Percentiles rank a stretch among this genome's conserved stretches.
Evolutionary conservation across 441 rosid genomes (phyloP).

Genomic region (Capsella rubella): DNA sequence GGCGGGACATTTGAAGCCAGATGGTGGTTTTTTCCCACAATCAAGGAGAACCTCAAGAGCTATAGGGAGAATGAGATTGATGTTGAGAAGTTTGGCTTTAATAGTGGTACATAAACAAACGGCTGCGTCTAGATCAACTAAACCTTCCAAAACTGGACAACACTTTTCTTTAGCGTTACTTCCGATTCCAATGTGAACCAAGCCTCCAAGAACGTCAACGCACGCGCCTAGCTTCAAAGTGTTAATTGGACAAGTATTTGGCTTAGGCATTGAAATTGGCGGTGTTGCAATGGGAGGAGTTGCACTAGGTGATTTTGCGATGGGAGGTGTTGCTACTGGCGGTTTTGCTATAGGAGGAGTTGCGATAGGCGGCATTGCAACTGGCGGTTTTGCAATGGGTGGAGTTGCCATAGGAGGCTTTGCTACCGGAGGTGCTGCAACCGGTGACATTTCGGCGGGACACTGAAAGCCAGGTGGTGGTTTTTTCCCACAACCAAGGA

Average conservation of each 20-base stretch:
- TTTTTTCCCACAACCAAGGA: neutral
- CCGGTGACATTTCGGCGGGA: neutral
- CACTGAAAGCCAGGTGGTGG: neutral
- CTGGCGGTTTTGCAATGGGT: neutral
- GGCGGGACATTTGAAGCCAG: conserved; percentile 1
- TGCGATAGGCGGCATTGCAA: neutral
- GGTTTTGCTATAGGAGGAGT: neutral
- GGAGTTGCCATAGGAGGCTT: neutral
- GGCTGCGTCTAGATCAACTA: conserved; percentile 4
- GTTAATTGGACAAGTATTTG: neutral
- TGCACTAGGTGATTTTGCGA: neutral
- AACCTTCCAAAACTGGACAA: neutral
- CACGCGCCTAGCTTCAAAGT: neutral
- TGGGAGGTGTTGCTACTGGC: neutral
- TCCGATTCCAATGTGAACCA: neutral
- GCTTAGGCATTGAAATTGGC: neutral
- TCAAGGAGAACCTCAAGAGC: neutral
- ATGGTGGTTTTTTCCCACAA: neutral
- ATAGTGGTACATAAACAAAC: conserved; percentile 3
- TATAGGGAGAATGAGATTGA: neutral
- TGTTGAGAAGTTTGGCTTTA: conserved; percentile 1
- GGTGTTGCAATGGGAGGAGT: neutral
- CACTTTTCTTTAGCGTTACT: neutral
- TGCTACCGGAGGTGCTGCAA: neutral
- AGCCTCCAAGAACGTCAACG: neutral